phyloP scores from a whole-genome alignment of 1,284 basidiomycete genomes.

The Pseudozyma hubeiensis region DNA sequence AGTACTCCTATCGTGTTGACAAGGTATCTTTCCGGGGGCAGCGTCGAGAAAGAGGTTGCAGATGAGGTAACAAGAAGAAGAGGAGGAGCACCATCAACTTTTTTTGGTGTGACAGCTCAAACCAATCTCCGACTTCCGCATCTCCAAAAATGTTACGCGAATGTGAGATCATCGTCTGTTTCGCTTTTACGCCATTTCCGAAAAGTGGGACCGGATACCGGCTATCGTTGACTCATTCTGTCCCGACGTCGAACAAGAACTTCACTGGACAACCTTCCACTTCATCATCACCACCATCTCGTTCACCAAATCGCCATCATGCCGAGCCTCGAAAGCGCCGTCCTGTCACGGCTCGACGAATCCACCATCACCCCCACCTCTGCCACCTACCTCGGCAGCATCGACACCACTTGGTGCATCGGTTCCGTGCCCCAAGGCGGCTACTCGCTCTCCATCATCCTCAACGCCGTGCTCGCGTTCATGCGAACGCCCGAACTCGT shows the following conservation, averaged over 20 bases:
- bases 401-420: constrained; percentile 50
- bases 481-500: constrained; percentile 33
- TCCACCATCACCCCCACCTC: constrained; percentile 17
- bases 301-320: constrained; percentile 1
- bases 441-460: constrained; percentile 46
- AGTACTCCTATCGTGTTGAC: too few relatives aligned
- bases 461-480: constrained; percentile 47
- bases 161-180: too few relatives aligned
- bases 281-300: not conserved
- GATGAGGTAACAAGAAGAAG: not conserved
- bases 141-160: not conserved
- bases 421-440: constrained; percentile 48
- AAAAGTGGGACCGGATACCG: not conserved
- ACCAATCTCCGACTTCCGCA: not conserved
- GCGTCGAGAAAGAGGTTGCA: too few relatives aligned
- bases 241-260: not conserved
- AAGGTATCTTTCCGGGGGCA: too few relatives aligned
- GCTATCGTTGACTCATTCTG: not conserved
- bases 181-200: not conserved
- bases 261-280: too few relatives aligned
- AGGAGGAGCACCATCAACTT: not conserved
- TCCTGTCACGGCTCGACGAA: constrained; percentile 18
- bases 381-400: constrained; percentile 17
- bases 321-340: constrained; percentile 28
- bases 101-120: not conserved